Conservation (phyloP, 2,329 filamentous ascomycete genomes). For the Verticillium isaacii region DNA sequence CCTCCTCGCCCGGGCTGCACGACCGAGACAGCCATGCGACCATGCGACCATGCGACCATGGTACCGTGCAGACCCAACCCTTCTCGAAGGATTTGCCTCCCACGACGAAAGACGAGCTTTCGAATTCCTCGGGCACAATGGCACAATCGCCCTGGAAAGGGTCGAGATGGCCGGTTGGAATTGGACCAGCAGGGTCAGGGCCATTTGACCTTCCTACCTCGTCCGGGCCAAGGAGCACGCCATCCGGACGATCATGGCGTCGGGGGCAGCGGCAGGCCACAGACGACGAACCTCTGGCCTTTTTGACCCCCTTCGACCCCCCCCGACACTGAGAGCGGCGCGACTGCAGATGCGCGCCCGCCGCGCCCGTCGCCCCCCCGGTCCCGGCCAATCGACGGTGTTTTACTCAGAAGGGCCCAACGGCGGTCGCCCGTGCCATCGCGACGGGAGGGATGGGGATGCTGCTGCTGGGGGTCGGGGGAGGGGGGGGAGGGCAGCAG, state of each 20-base stretch:
- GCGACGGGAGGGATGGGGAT: too few relatives aligned
- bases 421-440: neutral
- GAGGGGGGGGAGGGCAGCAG: neutral
- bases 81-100: neutral
- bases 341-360: neutral
- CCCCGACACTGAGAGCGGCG: neutral
- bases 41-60: neutral
- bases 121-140: slow-evolving; percentile 1
- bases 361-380: neutral
- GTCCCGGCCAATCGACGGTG: neutral
- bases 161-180: neutral
- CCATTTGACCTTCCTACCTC: slow-evolving; percentile 3
- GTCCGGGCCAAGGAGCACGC: slow-evolving; percentile 3
- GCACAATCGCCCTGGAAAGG: slow-evolving; percentile 1
- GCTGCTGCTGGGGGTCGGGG: too few relatives aligned
- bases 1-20: neutral
- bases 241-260: slow-evolving; percentile 4
- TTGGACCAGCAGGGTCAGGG: neutral
- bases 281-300: neutral
- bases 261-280: neutral
- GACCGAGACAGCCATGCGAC: neutral
- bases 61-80: neutral
- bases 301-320: neutral
- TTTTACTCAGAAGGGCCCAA: neutral
- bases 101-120: neutral